Evolutionary conservation across 2,329 filamentous ascomycete genomes (phyloP), one percentile per base, ranked within the genome.

Genomic region (Ramularia collo-cygni): DNA sequence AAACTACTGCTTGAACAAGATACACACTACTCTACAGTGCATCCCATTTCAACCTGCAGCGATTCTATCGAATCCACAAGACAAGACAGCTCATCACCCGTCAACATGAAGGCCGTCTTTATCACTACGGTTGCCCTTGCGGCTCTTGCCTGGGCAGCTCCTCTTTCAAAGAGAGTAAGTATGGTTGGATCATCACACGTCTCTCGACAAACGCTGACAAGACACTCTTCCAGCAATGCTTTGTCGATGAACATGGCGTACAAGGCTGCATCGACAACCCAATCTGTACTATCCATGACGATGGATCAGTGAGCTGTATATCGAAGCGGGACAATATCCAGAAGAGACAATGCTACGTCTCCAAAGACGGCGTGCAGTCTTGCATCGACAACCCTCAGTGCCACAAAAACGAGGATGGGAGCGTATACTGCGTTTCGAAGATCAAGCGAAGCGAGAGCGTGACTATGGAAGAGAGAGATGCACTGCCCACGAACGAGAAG

Each of bases 231-330:
- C 28, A 38, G 29, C 47, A 50, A 42, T 50, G 48, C 33, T 43
- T 28, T 21, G 39, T 47, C 38, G 41, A 45, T 34, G 8, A 24
- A 18, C 24, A 43, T 18, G 40, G 45, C 13, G 36, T 44, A 1
- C 48, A 50, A 29, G 33, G 18, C n/a, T 50, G 48, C 38, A 46
- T 37, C 37, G 28, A 42, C 13, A 32, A 17, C 18, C 48, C 48
- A 27, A 42, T 37, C 6, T 50, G 48, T 40, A 42, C 33, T 7
- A 46, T 37, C 8, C 16, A 41, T 19, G 35, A 32, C 8, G 42
- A 48, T 18, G 48, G 45, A 14, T 29, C 14, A 6, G 21, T 35
- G 13, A 28, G 29, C 12, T 50, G 48, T 38, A 36, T 48, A 4
- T 16, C 27, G 24, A 44, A 46, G 27, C 38, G 45, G 13, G 37